Percentiles rank a stretch among this genome's conserved stretches.
Evolutionary conservation across 2,329 filamentous ascomycete species (phyloP).

Genomic region (Scedosporium boydii): DNA sequence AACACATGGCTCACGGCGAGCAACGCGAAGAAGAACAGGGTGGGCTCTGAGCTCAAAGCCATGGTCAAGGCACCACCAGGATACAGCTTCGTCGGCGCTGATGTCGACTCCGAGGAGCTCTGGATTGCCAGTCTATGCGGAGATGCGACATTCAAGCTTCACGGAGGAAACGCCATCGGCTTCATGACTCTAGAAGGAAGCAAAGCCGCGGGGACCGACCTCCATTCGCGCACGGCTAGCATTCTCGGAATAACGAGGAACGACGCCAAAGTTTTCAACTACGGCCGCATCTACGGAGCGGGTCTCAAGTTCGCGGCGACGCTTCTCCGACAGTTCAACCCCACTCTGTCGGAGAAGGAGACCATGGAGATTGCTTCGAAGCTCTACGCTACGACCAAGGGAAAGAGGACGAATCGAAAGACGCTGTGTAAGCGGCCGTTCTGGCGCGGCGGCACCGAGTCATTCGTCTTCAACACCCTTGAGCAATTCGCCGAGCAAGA

Average conservation of each 20-base stretch:
- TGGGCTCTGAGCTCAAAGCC: conserved; percentile 92
- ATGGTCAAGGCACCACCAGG: conserved; percentile 90
- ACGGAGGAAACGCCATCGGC: conserved; percentile 92
- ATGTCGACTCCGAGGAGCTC: conserved; percentile 93
- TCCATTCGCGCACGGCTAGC: conserved; percentile 85
- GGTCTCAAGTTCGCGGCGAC: conserved; percentile 89
- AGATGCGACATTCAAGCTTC: conserved; percentile 87
- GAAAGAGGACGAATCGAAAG: conserved; percentile 71
- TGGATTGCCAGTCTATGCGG: conserved; percentile 97
- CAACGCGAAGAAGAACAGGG: conserved; percentile 91
- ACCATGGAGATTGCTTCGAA: conserved; percentile 67
- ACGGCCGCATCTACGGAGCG: conserved; percentile 97
- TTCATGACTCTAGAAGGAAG: conserved; percentile 99
- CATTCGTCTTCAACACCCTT: conserved; percentile 95
- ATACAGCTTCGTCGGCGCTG: conserved; percentile 89
- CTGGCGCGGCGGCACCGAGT: conserved; percentile 94
- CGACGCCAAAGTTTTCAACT: conserved; percentile 96
- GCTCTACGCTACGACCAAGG: conserved; percentile 85
- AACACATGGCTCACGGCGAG: conserved; percentile 98
- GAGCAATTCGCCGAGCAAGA: conserved; percentile 98
- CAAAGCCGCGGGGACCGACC: conserved; percentile 84
- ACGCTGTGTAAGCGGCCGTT: conserved; percentile 65
- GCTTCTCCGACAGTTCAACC: conserved; percentile 88
- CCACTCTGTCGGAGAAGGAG: conserved; percentile 66
- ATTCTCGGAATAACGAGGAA: conserved; percentile 93